phyloP scores from a whole-genome alignment of 2,329 filamentous ascomycete genomes.

The Pseudophaeomoniella oleicola region DNA sequence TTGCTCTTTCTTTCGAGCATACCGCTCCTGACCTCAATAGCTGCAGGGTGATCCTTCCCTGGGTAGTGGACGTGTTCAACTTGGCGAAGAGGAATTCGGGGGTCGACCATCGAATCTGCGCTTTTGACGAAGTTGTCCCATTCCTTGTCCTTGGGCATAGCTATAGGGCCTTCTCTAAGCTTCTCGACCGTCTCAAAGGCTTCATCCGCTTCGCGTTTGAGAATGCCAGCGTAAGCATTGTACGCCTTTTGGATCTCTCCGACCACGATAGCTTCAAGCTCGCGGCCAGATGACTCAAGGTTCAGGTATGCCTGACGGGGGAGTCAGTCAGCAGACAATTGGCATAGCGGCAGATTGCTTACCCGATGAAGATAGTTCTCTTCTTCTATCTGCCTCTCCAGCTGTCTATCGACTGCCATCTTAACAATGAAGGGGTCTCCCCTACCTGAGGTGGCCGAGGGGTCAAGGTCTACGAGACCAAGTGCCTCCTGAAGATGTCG shows the following conservation, averaged over 20 bases:
- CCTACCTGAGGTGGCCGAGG: constrained; percentile 62
- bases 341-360: too few species aligned
- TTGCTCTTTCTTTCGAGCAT: constrained; percentile 97
- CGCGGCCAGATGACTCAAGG: constrained; percentile 81
- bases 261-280: constrained; percentile 91
- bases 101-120: constrained; percentile 78
- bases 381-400: constrained; percentile 87
- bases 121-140: constrained; percentile 71
- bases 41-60: constrained; percentile 72
- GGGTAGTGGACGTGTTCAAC: constrained; percentile 80
- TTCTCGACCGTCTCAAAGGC: constrained; percentile 65
- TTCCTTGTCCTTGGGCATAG: constrained; percentile 89
- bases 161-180: constrained; percentile 67
- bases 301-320: constrained; percentile 70
- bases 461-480: constrained; percentile 64
- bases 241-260: constrained; percentile 97
- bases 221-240: constrained; percentile 78
- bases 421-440: constrained; percentile 84
- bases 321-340: too few species aligned
- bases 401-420: constrained; percentile 71
- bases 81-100: constrained; percentile 61
- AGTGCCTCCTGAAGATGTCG: constrained; percentile 69
- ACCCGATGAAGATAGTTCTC: constrained; percentile 94
- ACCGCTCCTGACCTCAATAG: constrained; percentile 72
- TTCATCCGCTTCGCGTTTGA: constrained; percentile 81